Evolutionary conservation across 2,329 filamentous ascomycete genomes (phyloP), one percentile per base, ranked within the genome.

Genomic region (Trichoderma semiorbis): DNA sequence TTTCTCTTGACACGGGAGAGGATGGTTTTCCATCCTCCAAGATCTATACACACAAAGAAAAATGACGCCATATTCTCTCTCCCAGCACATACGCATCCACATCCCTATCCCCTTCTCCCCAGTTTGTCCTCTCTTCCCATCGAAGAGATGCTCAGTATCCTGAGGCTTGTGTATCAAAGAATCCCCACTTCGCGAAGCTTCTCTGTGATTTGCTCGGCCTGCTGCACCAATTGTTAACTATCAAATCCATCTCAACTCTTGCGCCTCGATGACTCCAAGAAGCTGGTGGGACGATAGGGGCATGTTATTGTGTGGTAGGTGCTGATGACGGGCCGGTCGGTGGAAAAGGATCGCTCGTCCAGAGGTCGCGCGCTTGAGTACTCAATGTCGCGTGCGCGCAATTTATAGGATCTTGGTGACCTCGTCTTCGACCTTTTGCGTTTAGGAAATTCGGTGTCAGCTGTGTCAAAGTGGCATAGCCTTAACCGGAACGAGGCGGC

Each of bases 361-460:
- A 62, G 39, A 18, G 34, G 8, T 4, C 21, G 65, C 50, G 65
- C 60, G 28, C 18, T 34, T 8, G 32, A n/a, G 47, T 67, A n/a
- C 32, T n/a, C 34, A 16, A 16, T 21, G 28, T 30, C 16, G 58
- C 43, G 34, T n/a, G 66, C 26, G 74, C 76, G 76, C 69, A 78
- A 81, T 82, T 64, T 91, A 95, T 92, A 95, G 94, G 84, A 97
- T 93, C 85, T 93, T 95, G 78, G 92, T 94, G 82, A 95, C 90
- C 84, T 95, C 93, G 85, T 95, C 93, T 86, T 95, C 93, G 84
- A 94, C 92, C 93, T 95, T 66, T 66, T 70, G 64, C 75, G 58
- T 43, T 64, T 43, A 67, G 71, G 70, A 72, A 70, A 74, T 75
- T 75, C 72, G 75, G 73, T 74, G 78, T 80, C 77, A 81, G 80